These are phyloP conservation scores for Rhodotorula sp. DNA, from an alignment of 1,284 basidiomycete species.

Conservation along the genomic window DNA sequence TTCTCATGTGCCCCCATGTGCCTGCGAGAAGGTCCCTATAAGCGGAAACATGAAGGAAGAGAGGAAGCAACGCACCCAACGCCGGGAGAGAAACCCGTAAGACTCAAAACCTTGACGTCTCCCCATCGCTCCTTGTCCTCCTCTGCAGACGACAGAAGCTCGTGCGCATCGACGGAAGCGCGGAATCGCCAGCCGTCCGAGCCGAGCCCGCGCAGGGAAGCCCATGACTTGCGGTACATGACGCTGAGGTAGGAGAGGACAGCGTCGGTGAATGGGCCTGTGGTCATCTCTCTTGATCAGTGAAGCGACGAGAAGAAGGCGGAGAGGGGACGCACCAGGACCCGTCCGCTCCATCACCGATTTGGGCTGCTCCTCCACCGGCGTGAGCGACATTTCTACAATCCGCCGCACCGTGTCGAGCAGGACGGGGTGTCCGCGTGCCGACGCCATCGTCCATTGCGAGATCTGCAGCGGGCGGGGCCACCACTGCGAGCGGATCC, in stretches of 20 bases:
- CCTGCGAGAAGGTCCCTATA: neutral
- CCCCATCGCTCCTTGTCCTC: slow-evolving; percentile 21
- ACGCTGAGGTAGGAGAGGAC: slow-evolving; percentile 40
- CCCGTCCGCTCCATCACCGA: slow-evolving; percentile 43
- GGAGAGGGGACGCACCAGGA: slow-evolving; percentile 13
- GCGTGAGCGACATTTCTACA: slow-evolving; percentile 23
- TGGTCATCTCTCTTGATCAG: neutral
- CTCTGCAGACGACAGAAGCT: neutral
- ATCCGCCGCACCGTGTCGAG: slow-evolving; percentile 42
- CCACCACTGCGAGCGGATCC: slow-evolving; percentile 18
- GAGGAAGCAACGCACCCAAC: slow-evolving; percentile 31
- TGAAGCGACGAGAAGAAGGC: too few species aligned
- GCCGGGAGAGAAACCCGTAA: slow-evolving; percentile 43
- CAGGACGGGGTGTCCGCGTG: slow-evolving; percentile 42
- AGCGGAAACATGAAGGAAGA: neutral
- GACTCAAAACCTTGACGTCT: slow-evolving; percentile 37
- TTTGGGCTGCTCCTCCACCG: neutral
- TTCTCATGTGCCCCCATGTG: slow-evolving; percentile 37
- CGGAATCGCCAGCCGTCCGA: slow-evolving; percentile 32
- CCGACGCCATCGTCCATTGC: slow-evolving; percentile 43
- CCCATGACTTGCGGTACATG: slow-evolving; percentile 39
- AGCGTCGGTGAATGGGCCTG: slow-evolving; percentile 40
- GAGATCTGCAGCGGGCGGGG: slow-evolving; percentile 43
- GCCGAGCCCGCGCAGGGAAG: slow-evolving; percentile 18
- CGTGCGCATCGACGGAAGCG: neutral